Conservation (phyloP, 169 alveolate species). For the Blepharisma undulans region DNA sequence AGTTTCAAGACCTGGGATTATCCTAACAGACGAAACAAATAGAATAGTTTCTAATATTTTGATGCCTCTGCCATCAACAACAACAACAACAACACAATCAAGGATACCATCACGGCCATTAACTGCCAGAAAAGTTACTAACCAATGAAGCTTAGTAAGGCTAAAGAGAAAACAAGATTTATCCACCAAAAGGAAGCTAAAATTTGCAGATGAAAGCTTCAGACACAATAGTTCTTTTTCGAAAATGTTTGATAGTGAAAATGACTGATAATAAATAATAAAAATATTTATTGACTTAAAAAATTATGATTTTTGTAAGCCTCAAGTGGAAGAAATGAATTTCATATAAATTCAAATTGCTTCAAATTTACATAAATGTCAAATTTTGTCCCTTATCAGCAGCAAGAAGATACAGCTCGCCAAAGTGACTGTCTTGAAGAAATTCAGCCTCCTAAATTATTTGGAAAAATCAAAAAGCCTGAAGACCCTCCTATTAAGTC, state of each 20-base stretch:
- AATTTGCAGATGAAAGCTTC: neutral
- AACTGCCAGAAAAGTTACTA: neutral
- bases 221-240: neutral
- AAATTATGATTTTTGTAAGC: no score
- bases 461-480: conserved; percentile 12
- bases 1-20: neutral
- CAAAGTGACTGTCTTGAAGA: neutral
- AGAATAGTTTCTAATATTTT: neutral
- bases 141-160: neutral
- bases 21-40: neutral
- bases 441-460: neutral
- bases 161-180: neutral
- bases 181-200: neutral
- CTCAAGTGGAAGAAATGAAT: neutral
- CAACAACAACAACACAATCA: neutral
- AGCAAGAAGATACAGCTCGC: neutral
- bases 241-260: neutral
- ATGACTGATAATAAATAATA: neutral
- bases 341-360: neutral
- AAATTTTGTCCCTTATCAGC: neutral
- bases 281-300: no score
- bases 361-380: neutral
- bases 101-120: neutral
- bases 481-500: neutral
- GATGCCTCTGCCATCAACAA: neutral